Base-by-base conservation (phyloP, 78 protist genomes). In the Polysphondylium violaceum region DNA sequence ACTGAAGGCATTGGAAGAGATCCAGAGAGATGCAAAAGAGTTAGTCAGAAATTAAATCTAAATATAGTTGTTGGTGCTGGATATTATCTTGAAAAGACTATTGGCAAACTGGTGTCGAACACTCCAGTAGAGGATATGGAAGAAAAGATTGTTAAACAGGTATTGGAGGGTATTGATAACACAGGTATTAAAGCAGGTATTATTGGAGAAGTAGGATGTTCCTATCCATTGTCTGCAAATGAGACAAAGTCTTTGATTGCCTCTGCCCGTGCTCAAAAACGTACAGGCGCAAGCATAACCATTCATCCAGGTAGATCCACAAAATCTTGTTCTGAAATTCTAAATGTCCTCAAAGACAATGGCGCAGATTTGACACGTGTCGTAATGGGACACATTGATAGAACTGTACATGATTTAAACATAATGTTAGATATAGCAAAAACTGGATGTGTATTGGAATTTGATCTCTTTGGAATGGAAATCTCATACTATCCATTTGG, bases 61-160 rank as follows among this genome's bases (percentile, higher is more conserved):
- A 73, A 86, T 43, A 72, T 86, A 59, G 61, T 86, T 4, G 58
- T 86, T 71, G 92, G 92, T 38, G 85, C 92, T 31, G 92, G 92
- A 12, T 86, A 71, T 21, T 86, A 86, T 38, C 33, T 86, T 36
- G 86, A 86, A 23, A 68, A 72, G 36, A 41, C 83, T 9, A 73
- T 86, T 21, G 36, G 16, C 9, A 61, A 73, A 68, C 19, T 51
- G 6, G 55, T 74, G 6, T 2, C 14, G 25, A 11, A 68, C n/a
- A 67, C 17, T 5, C 31, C 38, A 25, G 78, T 50, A 56, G 12
- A 85, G 23, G 81, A 86, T n/a, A 86, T 86, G 53, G 92, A 73
- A 43, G 75, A 86, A 38, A 77, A 86, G 35, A 71, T 86, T 50
- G 58, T 86, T 43, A 69, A 41, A 72, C 85, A 74, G 35, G 11